These are phyloP conservation scores for Paraconiothyrium brasiliense DNA, from an alignment of 2,329 filamentous ascomycete genomes.

Conservation along the genomic window DNA sequence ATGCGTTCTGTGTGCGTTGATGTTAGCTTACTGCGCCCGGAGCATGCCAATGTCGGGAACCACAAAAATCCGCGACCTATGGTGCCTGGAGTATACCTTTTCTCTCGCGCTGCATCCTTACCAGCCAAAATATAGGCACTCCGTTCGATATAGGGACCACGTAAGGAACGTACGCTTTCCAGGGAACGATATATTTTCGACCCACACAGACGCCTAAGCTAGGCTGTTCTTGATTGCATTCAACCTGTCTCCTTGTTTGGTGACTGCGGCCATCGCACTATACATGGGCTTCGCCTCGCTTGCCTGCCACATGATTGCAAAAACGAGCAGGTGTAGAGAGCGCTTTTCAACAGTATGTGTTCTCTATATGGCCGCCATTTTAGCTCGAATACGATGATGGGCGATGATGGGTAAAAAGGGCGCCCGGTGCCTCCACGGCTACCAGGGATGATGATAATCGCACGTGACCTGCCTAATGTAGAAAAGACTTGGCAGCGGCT, in stretches of 20 bases:
- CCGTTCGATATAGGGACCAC: too few relatives aligned
- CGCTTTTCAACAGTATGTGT: neutral
- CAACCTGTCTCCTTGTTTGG: neutral
- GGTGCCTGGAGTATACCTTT: neutral
- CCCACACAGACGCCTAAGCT: neutral
- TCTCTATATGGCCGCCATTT: neutral
- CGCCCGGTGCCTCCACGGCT: constrained; percentile 2
- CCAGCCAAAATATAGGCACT: too few relatives aligned
- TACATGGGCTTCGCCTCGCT: too few relatives aligned
- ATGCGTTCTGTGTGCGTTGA: neutral
- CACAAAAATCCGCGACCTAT: neutral
- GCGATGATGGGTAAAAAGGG: neutral
- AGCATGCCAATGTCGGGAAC: neutral
- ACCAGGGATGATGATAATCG: neutral
- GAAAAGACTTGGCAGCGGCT: constrained; percentile 11
- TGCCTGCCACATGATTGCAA: too few relatives aligned
- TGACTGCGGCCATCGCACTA: neutral
- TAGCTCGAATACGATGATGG: neutral
- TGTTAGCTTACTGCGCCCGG: neutral
- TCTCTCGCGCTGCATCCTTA: neutral
- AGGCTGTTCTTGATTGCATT: neutral
- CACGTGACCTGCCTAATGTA: constrained; percentile 6
- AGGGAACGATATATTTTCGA: too few relatives aligned
- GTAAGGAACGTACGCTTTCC: too few relatives aligned
- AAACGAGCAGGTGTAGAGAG: neutral